Evolutionary conservation across 2,329 filamentous ascomycete genomes (phyloP).

Genomic region (Diaporthe helianthi): DNA sequence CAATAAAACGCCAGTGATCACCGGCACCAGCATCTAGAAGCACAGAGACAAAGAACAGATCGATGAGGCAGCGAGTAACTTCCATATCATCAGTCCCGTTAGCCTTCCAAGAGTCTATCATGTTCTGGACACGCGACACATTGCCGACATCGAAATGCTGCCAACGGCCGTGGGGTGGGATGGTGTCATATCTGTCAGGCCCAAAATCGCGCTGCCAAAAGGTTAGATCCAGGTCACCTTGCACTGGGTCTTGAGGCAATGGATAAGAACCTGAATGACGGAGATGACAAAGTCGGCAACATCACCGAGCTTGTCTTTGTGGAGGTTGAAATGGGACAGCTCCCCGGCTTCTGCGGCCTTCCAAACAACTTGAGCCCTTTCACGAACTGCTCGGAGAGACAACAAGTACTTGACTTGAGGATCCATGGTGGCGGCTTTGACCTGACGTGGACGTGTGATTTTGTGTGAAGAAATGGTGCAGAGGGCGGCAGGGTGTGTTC

Average conservation of each 20-base stretch:
- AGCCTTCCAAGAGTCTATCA: slow-evolving; percentile 54
- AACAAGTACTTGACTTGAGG: slow-evolving; percentile 44
- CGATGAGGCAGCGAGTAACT: slow-evolving; percentile 60
- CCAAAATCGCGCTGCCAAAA: slow-evolving; percentile 55
- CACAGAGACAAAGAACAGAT: slow-evolving; percentile 68
- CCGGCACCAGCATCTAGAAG: slow-evolving; percentile 63
- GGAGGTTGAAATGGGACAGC: slow-evolving; percentile 52
- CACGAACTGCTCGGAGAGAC: slow-evolving; percentile 47
- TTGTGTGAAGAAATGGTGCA: not conserved
- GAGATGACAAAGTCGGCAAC: slow-evolving; percentile 51
- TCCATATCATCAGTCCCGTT: slow-evolving; percentile 52
- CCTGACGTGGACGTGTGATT: not conserved
- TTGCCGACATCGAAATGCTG: slow-evolving; percentile 68
- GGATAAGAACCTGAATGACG: slow-evolving; percentile 50
- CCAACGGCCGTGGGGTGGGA: slow-evolving; percentile 65
- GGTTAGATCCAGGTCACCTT: not conserved
- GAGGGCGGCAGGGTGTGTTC: not conserved
- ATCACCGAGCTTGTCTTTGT: slow-evolving; percentile 38
- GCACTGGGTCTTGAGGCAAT: not conserved
- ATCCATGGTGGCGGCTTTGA: not conserved
- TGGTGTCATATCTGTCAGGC: slow-evolving; percentile 52
- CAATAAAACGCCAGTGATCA: slow-evolving; percentile 55
- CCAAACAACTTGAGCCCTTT: slow-evolving; percentile 44
- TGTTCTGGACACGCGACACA: slow-evolving; percentile 53
- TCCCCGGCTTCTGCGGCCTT: slow-evolving; percentile 47